phyloP scores from a whole-genome alignment of 306 rosid genomes.

The barrel medic (Medicago truncatula) region MtrunA17r5.0-ANR NC_053044.1:42995501-42996000 shows the following conservation, averaged over 20 bases:
- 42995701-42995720: conserved; percentile 2
- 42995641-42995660: neutral
- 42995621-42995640: neutral
- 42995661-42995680: neutral
- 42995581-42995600: conserved; percentile 84
- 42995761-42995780: neutral
- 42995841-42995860: neutral
- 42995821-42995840: conserved; percentile 19
- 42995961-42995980: conserved; percentile 16
- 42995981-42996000: conserved; percentile 19
- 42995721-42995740: neutral
- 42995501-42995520: conserved; percentile 92
- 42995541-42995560: conserved; percentile 87
- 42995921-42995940: neutral
- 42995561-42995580: conserved; percentile 80
- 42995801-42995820: neutral
- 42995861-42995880: neutral
- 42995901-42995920: too few relatives aligned
- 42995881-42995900: neutral
- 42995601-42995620: conserved; percentile 30
- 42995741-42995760: neutral
- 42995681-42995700: neutral
- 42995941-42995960: conserved; percentile 15
- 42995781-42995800: conserved; percentile 1
- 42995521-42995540: conserved; percentile 87